Percentiles rank a stretch among this genome's conserved stretches.
These are phyloP conservation scores for Euclidium syriacum DNA, from an alignment of 345 rosid genomes.

Conservation along the genomic window DNA sequence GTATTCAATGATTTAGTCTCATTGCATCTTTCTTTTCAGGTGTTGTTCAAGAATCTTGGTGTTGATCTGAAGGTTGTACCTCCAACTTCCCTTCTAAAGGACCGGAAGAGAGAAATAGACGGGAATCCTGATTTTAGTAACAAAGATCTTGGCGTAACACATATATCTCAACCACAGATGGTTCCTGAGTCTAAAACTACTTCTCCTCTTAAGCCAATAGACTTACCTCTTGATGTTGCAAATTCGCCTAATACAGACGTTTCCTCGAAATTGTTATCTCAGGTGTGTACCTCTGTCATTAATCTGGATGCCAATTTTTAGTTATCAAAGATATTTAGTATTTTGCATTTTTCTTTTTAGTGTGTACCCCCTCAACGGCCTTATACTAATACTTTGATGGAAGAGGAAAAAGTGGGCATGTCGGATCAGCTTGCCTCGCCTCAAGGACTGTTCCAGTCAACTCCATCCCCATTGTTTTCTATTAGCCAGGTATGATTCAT, in stretches of 20 bases:
- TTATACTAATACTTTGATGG: conserved; percentile 57
- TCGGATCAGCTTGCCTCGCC: conserved; percentile 80
- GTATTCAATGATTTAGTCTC: not conserved
- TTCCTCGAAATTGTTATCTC: conserved; percentile 63
- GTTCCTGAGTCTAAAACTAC: conserved; percentile 66
- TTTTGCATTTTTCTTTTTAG: conserved; percentile 36
- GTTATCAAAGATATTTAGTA: not conserved
- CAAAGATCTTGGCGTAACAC: conserved; percentile 63
- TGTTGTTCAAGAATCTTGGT: conserved; percentile 80
- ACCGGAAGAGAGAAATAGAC: conserved; percentile 84
- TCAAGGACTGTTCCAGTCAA: conserved; percentile 75
- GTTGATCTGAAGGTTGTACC: conserved; percentile 87
- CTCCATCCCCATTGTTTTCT: conserved; percentile 69
- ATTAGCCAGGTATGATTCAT: conserved; percentile 48
- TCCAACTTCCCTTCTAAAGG: conserved; percentile 88
- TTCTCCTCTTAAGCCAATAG: conserved; percentile 62
- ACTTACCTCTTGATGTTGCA: conserved; percentile 50
- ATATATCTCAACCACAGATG: conserved; percentile 56
- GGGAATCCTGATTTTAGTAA: conserved; percentile 97
- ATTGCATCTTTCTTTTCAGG: conserved; percentile 38
- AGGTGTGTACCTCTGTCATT: conserved; percentile 40
- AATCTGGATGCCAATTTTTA: not conserved
- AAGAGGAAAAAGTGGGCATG: conserved; percentile 80
- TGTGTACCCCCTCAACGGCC: conserved; percentile 62
- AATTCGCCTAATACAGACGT: conserved; percentile 61